Conservation (phyloP, 129 eudicot species). For the Pulicaria dysenterica region DNA sequence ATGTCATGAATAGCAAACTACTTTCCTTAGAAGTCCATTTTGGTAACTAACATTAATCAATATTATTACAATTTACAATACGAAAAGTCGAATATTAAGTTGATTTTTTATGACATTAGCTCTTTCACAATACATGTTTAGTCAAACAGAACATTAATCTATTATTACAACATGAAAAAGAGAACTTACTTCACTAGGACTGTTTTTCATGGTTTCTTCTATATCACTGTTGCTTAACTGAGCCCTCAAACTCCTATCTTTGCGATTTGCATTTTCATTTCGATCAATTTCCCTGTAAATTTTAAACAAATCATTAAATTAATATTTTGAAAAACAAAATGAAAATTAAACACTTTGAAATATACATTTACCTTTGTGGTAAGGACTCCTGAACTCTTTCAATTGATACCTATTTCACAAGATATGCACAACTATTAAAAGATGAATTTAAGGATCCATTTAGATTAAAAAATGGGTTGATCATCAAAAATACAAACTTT, state of each 20-base stretch:
- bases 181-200: conserved; percentile 62
- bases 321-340: neutral
- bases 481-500: neutral
- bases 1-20: no score
- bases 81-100: no score
- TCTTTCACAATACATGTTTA: neutral
- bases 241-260: conserved; percentile 67
- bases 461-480: neutral
- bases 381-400: conserved; percentile 66
- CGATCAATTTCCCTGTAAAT: conserved; percentile 56
- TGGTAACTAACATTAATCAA: no score
- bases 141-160: neutral
- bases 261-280: conserved; percentile 40
- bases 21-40: no score
- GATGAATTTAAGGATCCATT: neutral
- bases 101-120: no score
- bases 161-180: neutral
- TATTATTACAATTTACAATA: no score
- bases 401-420: conserved; percentile 65
- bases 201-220: conserved; percentile 44
- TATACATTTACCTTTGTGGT: conserved; percentile 60
- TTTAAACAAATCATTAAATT: neutral
- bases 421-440: conserved; percentile 22
- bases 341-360: neutral
- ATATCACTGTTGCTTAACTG: conserved; percentile 51